Conservation (phyloP, 768 basidiomycete species). For the Lepiota venenata region DNA sequence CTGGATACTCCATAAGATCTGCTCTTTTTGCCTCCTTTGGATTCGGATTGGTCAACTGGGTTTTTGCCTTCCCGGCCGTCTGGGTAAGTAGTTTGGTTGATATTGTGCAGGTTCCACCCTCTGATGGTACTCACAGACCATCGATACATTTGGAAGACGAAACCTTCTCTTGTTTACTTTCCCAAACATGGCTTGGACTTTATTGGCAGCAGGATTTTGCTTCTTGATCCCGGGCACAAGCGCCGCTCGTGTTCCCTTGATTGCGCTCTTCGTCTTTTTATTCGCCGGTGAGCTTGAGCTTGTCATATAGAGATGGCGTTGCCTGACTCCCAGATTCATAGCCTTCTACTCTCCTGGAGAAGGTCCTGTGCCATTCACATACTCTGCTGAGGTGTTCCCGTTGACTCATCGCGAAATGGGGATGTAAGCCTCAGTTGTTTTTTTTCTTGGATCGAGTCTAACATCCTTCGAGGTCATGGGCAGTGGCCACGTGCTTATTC, state of each 20-base stretch:
- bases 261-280: conserved; percentile 37
- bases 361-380: conserved; percentile 87
- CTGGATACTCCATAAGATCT: conserved; percentile 46
- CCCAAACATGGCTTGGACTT: conserved; percentile 72
- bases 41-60: conserved; percentile 58
- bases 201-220: conserved; percentile 68
- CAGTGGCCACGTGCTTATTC: conserved; percentile 45
- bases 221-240: conserved; percentile 43
- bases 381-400: conserved; percentile 90
- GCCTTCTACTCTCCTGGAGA: conserved; percentile 79
- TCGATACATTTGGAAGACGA: conserved; percentile 73
- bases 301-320: neutral
- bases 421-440: conserved; percentile 30
- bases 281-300: conserved; percentile 29
- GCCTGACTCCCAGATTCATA: conserved; percentile 5
- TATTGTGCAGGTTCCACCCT: neutral
- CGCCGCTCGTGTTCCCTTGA: conserved; percentile 35
- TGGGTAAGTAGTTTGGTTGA: conserved; percentile 32
- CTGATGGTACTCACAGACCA: conserved; percentile 34
- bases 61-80: conserved; percentile 60
- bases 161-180: conserved; percentile 72
- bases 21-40: conserved; percentile 62
- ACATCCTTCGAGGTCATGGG: conserved; percentile 40
- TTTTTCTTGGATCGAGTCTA: conserved; percentile 21
- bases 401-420: conserved; percentile 70